Evolutionary conservation across 2,329 filamentous ascomycete genomes (phyloP).

Genomic region (Ceratocystis diversiconidia): DNA sequence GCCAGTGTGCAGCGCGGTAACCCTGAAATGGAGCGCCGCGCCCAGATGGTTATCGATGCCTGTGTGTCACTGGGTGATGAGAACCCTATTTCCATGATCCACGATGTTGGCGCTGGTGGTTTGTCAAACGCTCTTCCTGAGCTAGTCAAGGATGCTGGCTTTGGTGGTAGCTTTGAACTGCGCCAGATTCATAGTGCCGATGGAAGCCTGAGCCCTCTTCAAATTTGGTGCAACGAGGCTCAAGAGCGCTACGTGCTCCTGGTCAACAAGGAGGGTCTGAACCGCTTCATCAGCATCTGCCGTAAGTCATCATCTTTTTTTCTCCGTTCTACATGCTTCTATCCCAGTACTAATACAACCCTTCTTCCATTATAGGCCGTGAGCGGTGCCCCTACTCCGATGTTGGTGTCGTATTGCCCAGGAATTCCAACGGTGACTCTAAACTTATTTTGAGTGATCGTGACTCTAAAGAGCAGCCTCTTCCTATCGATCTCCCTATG

Average conservation of each 20-base stretch:
- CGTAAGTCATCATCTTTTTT: slow-evolving; percentile 27
- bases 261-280: slow-evolving; percentile 66
- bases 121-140: slow-evolving; percentile 58
- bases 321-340: neutral
- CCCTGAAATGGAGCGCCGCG: slow-evolving; percentile 85
- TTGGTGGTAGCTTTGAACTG: slow-evolving; percentile 86
- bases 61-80: slow-evolving; percentile 71
- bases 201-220: slow-evolving; percentile 80
- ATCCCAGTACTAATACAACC: slow-evolving; percentile 16
- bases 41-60: slow-evolving; percentile 95
- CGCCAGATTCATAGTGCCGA: slow-evolving; percentile 85
- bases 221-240: slow-evolving; percentile 96
- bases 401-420: slow-evolving; percentile 61
- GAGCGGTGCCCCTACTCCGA: slow-evolving; percentile 89
- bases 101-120: slow-evolving; percentile 92
- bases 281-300: slow-evolving; percentile 56
- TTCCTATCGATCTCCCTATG: slow-evolving; percentile 81
- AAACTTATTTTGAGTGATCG: slow-evolving; percentile 69
- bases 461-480: slow-evolving; percentile 58
- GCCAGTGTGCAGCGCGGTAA: slow-evolving; percentile 95
- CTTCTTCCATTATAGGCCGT: slow-evolving; percentile 36
- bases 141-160: slow-evolving; percentile 78
- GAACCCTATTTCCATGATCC: slow-evolving; percentile 91
- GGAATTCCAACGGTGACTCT: slow-evolving; percentile 47
- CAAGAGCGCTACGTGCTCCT: slow-evolving; percentile 93